Evolutionary conservation across 257 asterid species (phyloP).

Genomic region (Fraxinus excelsior): DNA sequence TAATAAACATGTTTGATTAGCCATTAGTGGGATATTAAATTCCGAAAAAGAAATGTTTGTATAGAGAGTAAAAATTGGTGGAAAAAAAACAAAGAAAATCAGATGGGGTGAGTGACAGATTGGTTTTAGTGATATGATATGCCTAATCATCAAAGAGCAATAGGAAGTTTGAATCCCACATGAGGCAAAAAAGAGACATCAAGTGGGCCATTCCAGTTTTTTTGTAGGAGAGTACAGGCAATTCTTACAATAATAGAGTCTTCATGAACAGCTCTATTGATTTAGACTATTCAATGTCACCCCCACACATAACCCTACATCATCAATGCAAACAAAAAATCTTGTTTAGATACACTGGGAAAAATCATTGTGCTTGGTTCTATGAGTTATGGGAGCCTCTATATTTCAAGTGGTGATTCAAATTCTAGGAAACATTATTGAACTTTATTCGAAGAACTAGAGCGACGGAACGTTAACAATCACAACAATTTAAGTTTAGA

Average conservation of each 20-base stretch:
- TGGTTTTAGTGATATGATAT: conserved; percentile 4
- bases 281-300: conserved; percentile 43
- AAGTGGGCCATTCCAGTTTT: conserved; percentile 38
- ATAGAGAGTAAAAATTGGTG: conserved; percentile 8
- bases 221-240: conserved; percentile 15
- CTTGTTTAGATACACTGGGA: background rate
- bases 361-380: background rate
- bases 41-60: background rate
- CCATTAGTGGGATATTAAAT: conserved; percentile 18
- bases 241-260: conserved; percentile 40
- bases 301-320: conserved; percentile 24
- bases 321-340: conserved; percentile 21
- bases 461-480: background rate
- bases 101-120: background rate
- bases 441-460: background rate
- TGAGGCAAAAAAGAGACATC: conserved; percentile 28
- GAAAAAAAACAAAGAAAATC: conserved; percentile 7
- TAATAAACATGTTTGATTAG: conserved; percentile 29
- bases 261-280: conserved; percentile 39
- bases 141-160: conserved; percentile 44
- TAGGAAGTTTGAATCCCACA: conserved; percentile 39
- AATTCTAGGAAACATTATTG: background rate
- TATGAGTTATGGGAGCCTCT: background rate
- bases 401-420: background rate
- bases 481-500: background rate